A percentile compares a stretch with the other conserved stretches of the same genome.
These are phyloP conservation scores for Xerocomellus chrysenteron DNA, from an alignment of 768 basidiomycete genomes.

Conservation along the genomic window DNA sequence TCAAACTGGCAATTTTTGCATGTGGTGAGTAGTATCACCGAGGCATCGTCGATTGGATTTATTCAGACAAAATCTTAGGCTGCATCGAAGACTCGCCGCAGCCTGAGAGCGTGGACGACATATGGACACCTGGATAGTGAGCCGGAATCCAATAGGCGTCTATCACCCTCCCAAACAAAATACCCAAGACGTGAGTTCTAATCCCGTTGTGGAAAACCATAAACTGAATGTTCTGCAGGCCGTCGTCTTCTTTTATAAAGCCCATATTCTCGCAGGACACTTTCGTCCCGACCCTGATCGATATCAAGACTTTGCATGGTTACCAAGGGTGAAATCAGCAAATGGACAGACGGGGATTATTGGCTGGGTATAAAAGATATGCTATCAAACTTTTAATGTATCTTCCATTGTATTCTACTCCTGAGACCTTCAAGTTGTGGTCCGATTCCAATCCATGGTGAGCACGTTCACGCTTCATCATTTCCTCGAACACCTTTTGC, in stretches of 20 bases:
- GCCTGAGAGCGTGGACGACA: conserved; percentile 75
- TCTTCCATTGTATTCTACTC: conserved; percentile 1
- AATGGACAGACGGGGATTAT: conserved; percentile 63
- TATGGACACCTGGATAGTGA: conserved; percentile 96
- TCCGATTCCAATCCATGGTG: neutral
- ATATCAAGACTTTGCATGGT: conserved; percentile 84
- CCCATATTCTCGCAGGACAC: conserved; percentile 89
- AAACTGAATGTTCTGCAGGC: conserved; percentile 43
- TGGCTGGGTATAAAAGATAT: conserved; percentile 81
- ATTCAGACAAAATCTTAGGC: conserved; percentile 44
- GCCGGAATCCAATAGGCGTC: conserved; percentile 83
- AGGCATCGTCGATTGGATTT: neutral
- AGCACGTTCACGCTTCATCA: neutral
- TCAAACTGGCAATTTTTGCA: conserved; percentile 67
- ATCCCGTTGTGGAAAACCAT: neutral
- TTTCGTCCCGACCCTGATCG: conserved; percentile 53
- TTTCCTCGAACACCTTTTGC: neutral
- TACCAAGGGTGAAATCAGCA: conserved; percentile 86
- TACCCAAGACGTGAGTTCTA: conserved; percentile 37
- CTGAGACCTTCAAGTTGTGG: neutral
- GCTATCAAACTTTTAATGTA: conserved; percentile 57
- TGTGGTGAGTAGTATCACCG: conserved; percentile 52
- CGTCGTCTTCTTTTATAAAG: conserved; percentile 88
- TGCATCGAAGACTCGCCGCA: conserved; percentile 66
- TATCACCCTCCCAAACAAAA: conserved; percentile 49